Conservation (phyloP, 768 basidiomycete genomes). For the Phaeotremella fagi region DNA sequence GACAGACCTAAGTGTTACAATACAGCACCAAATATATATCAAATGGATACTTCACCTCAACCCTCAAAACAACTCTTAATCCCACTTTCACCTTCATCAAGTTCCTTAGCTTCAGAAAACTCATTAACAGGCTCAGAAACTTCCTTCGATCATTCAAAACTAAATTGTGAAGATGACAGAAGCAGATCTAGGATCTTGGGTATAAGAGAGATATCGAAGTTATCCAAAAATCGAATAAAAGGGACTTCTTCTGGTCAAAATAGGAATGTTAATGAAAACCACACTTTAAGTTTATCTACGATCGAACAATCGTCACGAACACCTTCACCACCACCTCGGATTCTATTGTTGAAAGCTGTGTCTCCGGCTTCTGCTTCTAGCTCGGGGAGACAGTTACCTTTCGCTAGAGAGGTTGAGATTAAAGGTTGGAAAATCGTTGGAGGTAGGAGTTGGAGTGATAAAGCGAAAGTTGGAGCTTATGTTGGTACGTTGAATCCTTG, state of each 20-base stretch:
- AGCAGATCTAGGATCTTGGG: background rate
- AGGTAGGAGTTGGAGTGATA: conserved; percentile 34
- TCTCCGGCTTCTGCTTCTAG: background rate
- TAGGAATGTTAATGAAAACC: background rate
- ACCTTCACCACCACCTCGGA: background rate
- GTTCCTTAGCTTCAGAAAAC: background rate
- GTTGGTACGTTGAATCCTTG: conserved; percentile 30
- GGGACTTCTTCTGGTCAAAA: too few relatives aligned
- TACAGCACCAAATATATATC: too few relatives aligned
- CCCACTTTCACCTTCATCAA: background rate
- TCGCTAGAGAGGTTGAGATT: conserved; percentile 37
- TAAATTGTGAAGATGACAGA: background rate
- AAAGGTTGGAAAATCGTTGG: conserved; percentile 43
- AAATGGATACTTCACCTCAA: too few relatives aligned
- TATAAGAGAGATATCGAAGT: background rate
- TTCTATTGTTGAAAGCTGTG: background rate
- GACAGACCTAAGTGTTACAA: too few relatives aligned
- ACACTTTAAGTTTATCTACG: background rate
- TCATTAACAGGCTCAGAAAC: background rate
- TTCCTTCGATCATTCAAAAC: background rate
- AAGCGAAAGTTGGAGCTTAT: conserved; percentile 39
- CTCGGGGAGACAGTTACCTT: conserved; percentile 2
- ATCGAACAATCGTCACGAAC: background rate
- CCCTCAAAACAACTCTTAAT: background rate
- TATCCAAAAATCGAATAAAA: background rate